These are phyloP conservation scores for Salvia rosmarinus DNA, from an alignment of 257 asterid genomes.

Conservation along the genomic window DNA sequence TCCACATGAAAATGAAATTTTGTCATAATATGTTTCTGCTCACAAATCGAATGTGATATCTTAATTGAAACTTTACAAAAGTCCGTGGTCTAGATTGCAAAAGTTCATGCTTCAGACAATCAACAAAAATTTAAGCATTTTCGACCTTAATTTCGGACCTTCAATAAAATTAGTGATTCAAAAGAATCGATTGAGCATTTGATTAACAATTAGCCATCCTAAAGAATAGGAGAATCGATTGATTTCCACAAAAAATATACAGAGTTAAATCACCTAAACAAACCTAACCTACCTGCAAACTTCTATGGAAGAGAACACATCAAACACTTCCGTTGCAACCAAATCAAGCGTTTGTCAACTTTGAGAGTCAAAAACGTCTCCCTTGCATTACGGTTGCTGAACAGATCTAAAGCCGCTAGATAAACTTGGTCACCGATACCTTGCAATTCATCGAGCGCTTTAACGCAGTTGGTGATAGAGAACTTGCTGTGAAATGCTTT, in stretches of 20 bases:
- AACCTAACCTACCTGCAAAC: slow-evolving; percentile 2
- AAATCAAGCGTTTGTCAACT: slow-evolving; percentile 64
- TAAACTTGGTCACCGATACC: slow-evolving; percentile 60
- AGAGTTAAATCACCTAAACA: slow-evolving; percentile 20
- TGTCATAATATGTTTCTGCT: too few relatives aligned
- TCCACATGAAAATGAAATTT: too few relatives aligned
- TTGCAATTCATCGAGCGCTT: slow-evolving; percentile 65
- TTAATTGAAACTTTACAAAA: too few relatives aligned
- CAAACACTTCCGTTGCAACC: slow-evolving; percentile 64
- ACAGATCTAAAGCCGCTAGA: slow-evolving; percentile 73
- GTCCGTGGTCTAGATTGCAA: too few relatives aligned
- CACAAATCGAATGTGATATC: too few relatives aligned
- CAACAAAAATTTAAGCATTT: too few relatives aligned
- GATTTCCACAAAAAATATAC: slow-evolving; percentile 23
- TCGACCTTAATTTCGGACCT: background rate
- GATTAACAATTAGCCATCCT: slow-evolving; percentile 1
- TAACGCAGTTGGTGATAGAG: slow-evolving; percentile 62
- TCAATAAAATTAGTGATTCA: background rate
- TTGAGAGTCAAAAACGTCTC: slow-evolving; percentile 72
- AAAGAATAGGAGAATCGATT: background rate
- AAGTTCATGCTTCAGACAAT: too few relatives aligned
- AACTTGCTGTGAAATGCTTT: slow-evolving; percentile 49
- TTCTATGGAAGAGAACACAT: slow-evolving; percentile 19
- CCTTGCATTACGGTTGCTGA: slow-evolving; percentile 59
- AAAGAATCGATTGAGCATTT: background rate